Base-by-base conservation (phyloP, 2,329 filamentous ascomycete species). In the Talaromyces atroroseus region DNA sequence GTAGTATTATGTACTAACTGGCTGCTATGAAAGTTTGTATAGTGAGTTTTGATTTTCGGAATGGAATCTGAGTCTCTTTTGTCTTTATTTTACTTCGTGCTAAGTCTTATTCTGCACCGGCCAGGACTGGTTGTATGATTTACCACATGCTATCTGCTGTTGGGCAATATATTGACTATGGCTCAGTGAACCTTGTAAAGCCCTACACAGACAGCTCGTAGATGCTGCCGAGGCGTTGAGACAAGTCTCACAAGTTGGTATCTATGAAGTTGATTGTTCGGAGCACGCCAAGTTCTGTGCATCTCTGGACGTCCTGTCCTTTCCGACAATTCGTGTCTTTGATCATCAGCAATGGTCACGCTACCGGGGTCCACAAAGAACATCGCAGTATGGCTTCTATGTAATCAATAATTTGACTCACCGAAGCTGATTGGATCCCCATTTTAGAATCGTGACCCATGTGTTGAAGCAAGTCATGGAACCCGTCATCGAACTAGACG, bases 241-340 rank as follows among this genome's bases (percentile, higher is more conserved):
- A 23, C 47, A 47, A 21, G 52, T 42, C 20, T 57, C 49, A 21
- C 18, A 48, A 10, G 54, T 57, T 21, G 29, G 34, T 32, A 47
- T 57, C 36, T 52, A 57, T 24, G 54, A 57, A 32, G 34, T 57
- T 21, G 54, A 57, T 20, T 57, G 54, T 34, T 52, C 49, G 2
- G 42, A 49, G 20, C 29, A 57, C 8, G 42, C 34, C 32, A 52
- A 40, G 23, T 52, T 57, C 29, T 57, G 54, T 29, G 48, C 42
- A n/a, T 57, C 54, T 26, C 32, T 57, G 8, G 49, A 57, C 11
- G 54, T 57, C 8, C 18, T 52, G 32, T 57, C 54, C 18, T 52
- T 48, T 34, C 54, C 54, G 11, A 57, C 54, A 5, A 57, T 57
- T 23, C 44, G 54, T 16, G 21, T 23, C 10, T 52, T 57, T 3